Base-by-base conservation (phyloP, 352 stramenopile genomes). In the Phytophthora fragariaefolia region DNA sequence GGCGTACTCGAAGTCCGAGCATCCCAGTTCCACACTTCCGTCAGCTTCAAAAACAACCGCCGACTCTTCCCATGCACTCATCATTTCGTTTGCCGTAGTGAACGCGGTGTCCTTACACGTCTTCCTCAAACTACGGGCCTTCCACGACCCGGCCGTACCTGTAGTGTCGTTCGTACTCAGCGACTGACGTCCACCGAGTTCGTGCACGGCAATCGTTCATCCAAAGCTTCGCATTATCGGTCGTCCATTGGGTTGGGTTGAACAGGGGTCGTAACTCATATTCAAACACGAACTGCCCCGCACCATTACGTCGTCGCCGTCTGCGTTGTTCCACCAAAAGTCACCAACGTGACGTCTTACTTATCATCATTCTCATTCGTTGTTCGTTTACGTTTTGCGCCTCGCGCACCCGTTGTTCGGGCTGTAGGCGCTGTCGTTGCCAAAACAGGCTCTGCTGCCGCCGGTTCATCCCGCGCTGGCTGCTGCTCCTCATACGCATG, bases 71-170 rank as follows among this genome's bases (percentile, higher is more conserved):
- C n/a, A n/a, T n/a, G 12, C 7, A 15, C 9, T 15, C 32, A 15
- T 15, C 32, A 1, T 47, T 15, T 24, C n/a, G 40, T 24, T 47
- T n/a, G 12, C 7, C 17, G 40, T 6, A 6, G 40, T 15, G 40
- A 26, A 15, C 17, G 6, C 20, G 17, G 23, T n/a, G 8, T 27
- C n/a, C 40, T 52, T 52, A 61, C 53, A 62, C 54, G 54, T 3
- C 42, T 46, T 62, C 54, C 42, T 34, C 54, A 46, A 27, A 3
- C 5, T 6, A 9, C 1, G 26, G 42, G 26, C 53, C 26, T 62
- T 62, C 54, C 42, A 62, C 42, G 54, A 62, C 42, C 42, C 42
- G 24, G n/a, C 12, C 18, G 42, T 4, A 2, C 23, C 20, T 1
- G 30, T 20, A 1, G 3, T 46, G 17, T 2, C 4, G 2, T 24